phyloP scores from a whole-genome alignment of 2,329 filamentous ascomycete genomes.

The Colletotrichum agaves region DNA sequence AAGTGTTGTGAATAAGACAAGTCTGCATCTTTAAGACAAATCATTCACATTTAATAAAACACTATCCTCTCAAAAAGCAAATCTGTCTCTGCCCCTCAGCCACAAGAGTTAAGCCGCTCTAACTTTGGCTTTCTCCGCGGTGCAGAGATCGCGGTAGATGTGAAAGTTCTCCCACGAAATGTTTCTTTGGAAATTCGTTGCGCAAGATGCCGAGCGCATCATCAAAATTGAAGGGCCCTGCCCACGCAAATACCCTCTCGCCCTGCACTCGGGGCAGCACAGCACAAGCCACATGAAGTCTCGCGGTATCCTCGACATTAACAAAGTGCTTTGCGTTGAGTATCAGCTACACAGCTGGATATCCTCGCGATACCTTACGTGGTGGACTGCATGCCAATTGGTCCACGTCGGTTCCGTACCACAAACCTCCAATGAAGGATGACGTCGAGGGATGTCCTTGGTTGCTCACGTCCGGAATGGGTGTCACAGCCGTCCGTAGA shows the following conservation, averaged over 20 bases:
- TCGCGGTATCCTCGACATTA: conserved; percentile 60
- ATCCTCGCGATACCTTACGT: neutral
- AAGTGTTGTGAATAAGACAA: neutral
- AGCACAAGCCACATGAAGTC: conserved; percentile 63
- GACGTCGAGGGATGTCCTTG: conserved; percentile 43
- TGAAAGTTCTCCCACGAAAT: conserved; percentile 43
- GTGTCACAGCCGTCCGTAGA: neutral
- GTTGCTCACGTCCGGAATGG: conserved; percentile 34
- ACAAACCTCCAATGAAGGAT: conserved; percentile 40
- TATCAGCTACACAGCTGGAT: neutral
- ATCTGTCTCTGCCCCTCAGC: conserved; percentile 15
- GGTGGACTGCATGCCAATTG: conserved; percentile 18
- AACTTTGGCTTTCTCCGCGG: conserved; percentile 3
- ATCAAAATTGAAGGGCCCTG: conserved; percentile 59
- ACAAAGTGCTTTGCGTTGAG: conserved; percentile 53
- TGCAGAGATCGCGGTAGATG: conserved; percentile 15
- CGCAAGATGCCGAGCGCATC: conserved; percentile 47
- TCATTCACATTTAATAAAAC: conserved; percentile 22
- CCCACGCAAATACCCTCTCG: conserved; percentile 66
- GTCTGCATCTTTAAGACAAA: neutral
- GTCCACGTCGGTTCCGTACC: conserved; percentile 38
- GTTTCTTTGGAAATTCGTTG: conserved; percentile 36
- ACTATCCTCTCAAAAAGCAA: conserved; percentile 20
- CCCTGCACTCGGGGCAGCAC: conserved; percentile 56
- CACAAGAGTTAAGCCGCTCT: conserved; percentile 8